These are phyloP conservation scores for Amanita brunnescens DNA, from an alignment of 768 basidiomycete genomes.

Conservation along the genomic window DNA sequence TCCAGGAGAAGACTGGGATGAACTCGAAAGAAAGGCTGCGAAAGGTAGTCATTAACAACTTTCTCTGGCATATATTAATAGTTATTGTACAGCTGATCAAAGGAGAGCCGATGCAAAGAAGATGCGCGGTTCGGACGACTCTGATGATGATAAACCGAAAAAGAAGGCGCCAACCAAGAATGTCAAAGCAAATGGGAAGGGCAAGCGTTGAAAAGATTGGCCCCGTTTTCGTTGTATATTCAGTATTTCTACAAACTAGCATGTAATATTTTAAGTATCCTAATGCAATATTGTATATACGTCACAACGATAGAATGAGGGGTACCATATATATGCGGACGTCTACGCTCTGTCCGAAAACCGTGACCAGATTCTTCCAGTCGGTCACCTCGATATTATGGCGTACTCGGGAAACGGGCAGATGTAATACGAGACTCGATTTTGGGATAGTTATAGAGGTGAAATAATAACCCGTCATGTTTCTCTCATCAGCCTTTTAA, in stretches of 20 bases:
- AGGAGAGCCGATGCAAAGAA: conserved; percentile 35
- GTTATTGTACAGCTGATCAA: conserved; percentile 32
- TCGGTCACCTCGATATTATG: neutral
- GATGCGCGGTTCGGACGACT: conserved; percentile 42
- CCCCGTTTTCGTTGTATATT: neutral
- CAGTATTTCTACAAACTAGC: neutral
- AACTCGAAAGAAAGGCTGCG: conserved; percentile 85
- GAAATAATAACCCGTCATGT: conserved; percentile 16
- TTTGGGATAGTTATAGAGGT: neutral
- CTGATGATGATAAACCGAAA: conserved; percentile 39
- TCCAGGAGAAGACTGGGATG: conserved; percentile 91
- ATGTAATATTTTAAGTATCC: neutral
- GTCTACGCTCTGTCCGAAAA: too few relatives aligned
- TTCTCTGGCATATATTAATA: conserved; percentile 11
- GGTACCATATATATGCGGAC: too few relatives aligned
- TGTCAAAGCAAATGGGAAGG: conserved; percentile 24
- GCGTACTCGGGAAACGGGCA: neutral
- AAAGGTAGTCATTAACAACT: conserved; percentile 45
- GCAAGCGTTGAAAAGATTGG: conserved; percentile 18
- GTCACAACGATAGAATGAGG: neutral
- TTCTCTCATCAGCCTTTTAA: conserved; percentile 38
- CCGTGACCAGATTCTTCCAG: neutral
- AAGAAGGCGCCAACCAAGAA: conserved; percentile 35
- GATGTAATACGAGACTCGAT: too few relatives aligned
- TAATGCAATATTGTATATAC: neutral